Evolutionary conservation across 23 red algal genomes (phyloP).

Genomic region (Agarophyton chilense): DNA sequence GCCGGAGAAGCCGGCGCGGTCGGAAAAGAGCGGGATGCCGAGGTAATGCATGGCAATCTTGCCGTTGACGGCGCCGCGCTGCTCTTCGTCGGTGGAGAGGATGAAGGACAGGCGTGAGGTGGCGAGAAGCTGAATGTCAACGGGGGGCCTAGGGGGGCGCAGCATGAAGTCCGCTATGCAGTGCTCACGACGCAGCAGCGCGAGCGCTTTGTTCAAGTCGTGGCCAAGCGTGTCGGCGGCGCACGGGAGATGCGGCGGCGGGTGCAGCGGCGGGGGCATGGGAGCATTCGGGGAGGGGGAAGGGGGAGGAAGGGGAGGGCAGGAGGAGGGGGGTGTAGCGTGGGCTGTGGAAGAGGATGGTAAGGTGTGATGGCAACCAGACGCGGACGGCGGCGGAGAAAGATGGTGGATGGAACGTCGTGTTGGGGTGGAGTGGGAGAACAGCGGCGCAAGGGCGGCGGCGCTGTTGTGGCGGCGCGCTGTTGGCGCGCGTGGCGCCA

Average conservation of each 20-base stretch:
- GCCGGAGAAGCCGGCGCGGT: slow-evolving; percentile 47
- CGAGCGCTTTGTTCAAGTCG: slow-evolving; percentile 53
- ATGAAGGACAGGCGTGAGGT: slow-evolving; percentile 35
- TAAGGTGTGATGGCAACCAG: no score
- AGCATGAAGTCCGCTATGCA: slow-evolving; percentile 42
- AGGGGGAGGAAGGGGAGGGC: not conserved
- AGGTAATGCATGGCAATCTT: slow-evolving; percentile 51
- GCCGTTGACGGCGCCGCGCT: slow-evolving; percentile 49
- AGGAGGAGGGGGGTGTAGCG: not conserved
- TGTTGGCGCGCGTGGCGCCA: not conserved
- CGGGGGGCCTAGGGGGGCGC: not conserved
- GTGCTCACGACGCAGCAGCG: slow-evolving; percentile 1
- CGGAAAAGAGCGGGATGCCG: slow-evolving; percentile 54
- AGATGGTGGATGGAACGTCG: no score
- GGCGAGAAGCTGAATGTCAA: slow-evolving; percentile 36
- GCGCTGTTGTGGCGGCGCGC: not conserved
- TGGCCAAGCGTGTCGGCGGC: not conserved
- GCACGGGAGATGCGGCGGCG: not conserved
- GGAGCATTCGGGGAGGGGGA: not conserved
- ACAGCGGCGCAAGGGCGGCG: not conserved
- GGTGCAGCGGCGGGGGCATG: not conserved
- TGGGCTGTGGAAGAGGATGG: not conserved
- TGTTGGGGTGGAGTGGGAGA: not conserved
- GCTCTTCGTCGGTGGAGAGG: slow-evolving; percentile 52
- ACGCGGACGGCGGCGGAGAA: no score